Percentiles rank a stretch among this genome's conserved stretches.
Conservation (phyloP, 23 red algal genomes). For the Pyropia haitanensis region DNA sequence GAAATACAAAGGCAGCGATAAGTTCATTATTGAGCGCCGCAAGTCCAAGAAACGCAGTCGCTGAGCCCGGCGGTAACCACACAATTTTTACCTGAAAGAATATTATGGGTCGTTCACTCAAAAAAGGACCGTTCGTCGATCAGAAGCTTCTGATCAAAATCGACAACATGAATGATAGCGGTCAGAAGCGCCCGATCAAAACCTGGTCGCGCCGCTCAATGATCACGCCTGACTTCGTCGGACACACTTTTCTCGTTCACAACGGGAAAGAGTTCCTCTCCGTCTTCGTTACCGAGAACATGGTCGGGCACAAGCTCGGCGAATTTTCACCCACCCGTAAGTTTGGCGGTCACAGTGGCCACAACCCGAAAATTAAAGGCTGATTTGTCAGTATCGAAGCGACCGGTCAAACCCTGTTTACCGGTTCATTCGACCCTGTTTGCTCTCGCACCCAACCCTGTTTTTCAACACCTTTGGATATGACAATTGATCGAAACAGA, state of each 20-base stretch:
- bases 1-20: not conserved
- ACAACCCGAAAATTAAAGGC: not conserved
- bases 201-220: not conserved
- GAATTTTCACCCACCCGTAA: constrained; percentile 7
- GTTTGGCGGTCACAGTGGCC: not conserved
- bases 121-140: constrained; percentile 1
- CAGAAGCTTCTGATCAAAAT: not conserved
- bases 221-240: constrained; percentile 7
- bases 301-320: constrained; percentile 20
- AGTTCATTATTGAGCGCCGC: constrained; percentile 5
- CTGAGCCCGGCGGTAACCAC: no score
- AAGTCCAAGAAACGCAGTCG: not conserved
- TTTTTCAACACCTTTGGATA: no score
- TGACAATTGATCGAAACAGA: no score
- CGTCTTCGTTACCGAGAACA: constrained; percentile 2
- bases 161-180: not conserved
- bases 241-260: constrained; percentile 8
- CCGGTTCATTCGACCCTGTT: no score
- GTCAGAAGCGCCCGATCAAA: constrained; percentile 1
- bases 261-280: constrained; percentile 1
- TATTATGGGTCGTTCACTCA: not conserved
- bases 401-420: no score
- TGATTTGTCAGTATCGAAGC: no score
- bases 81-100: no score
- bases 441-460: no score